A percentile compares a stretch with the other conserved stretches of the same genome.
Conservation (phyloP, 768 basidiomycete genomes). For the Boletus subparvulus region DNA sequence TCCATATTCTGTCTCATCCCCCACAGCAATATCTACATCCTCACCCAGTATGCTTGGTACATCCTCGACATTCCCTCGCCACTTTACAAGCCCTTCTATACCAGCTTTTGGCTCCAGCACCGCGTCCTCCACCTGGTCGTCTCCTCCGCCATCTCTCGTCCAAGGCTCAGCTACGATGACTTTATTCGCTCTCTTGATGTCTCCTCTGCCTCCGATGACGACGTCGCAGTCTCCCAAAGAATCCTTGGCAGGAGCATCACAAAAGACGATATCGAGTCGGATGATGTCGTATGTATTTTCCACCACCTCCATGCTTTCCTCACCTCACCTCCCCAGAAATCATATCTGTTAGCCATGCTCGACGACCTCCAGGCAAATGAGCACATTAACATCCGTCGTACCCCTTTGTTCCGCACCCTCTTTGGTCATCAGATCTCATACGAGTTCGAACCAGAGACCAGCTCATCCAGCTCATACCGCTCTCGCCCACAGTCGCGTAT, state of each 20-base stretch:
- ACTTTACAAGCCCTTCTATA: conserved; percentile 46
- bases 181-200: conserved; percentile 39
- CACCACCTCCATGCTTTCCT: not conserved
- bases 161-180: conserved; percentile 38
- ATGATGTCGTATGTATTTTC: conserved; percentile 44
- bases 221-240: conserved; percentile 28
- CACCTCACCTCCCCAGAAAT: conserved; percentile 33
- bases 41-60: conserved; percentile 68
- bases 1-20: conserved; percentile 9
- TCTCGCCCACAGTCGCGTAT: conserved; percentile 11
- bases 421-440: conserved; percentile 28
- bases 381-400: conserved; percentile 35
- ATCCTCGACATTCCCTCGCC: conserved; percentile 53
- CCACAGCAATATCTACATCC: conserved; percentile 60
- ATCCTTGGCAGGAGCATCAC: conserved; percentile 47
- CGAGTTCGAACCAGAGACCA: conserved; percentile 13
- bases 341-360: conserved; percentile 43
- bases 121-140: conserved; percentile 51
- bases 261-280: conserved; percentile 43
- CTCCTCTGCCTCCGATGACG: conserved; percentile 32
- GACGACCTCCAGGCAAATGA: conserved; percentile 37
- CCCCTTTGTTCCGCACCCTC: conserved; percentile 42
- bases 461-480: conserved; percentile 19
- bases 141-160: conserved; percentile 33
- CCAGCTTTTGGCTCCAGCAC: conserved; percentile 49